A percentile compares a stretch with the other conserved stretches of the same genome.
These are phyloP conservation scores for Neurospora hispaniola DNA, from an alignment of 495 filamentous ascomycete genomes.

Conservation along the genomic window DNA sequence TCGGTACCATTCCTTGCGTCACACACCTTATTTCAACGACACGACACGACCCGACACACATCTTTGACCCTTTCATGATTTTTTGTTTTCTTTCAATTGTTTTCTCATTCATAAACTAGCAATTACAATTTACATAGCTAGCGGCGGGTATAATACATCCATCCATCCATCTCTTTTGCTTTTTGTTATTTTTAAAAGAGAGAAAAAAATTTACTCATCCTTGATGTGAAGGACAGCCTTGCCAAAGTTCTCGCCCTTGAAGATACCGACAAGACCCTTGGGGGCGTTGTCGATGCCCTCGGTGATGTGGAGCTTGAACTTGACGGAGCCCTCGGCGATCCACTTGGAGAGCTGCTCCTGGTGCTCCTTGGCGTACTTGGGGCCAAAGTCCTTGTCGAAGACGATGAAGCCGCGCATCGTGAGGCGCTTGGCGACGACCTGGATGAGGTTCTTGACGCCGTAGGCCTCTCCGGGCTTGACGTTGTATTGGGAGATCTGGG, in stretches of 20 bases:
- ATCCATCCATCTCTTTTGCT: not conserved
- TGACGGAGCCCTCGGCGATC: constrained; percentile 74
- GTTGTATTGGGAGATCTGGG: constrained; percentile 70
- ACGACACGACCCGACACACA: not conserved
- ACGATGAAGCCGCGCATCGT: constrained; percentile 72
- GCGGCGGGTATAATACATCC: not conserved
- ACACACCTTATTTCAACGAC: not conserved
- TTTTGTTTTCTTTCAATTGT: not conserved
- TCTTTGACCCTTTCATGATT: not conserved
- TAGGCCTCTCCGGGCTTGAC: constrained; percentile 44
- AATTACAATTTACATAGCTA: not conserved
- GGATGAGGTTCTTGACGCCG: constrained; percentile 55
- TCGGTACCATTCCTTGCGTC: not conserved
- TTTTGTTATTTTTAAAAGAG: no score
- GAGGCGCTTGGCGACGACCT: constrained; percentile 36
- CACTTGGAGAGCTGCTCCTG: constrained; percentile 74
- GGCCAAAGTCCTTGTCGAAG: constrained; percentile 48
- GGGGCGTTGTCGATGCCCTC: constrained; percentile 75
- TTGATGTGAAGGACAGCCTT: constrained; percentile 76
- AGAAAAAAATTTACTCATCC: constrained; percentile 10
- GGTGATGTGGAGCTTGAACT: constrained; percentile 57
- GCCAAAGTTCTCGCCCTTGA: constrained; percentile 82
- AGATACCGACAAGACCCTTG: constrained; percentile 76
- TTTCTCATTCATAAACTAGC: not conserved
- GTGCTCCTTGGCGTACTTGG: constrained; percentile 62